Evolutionary conservation across 2,329 filamentous ascomycete species (phyloP).

Genomic region (Huntiella decipiens): DNA sequence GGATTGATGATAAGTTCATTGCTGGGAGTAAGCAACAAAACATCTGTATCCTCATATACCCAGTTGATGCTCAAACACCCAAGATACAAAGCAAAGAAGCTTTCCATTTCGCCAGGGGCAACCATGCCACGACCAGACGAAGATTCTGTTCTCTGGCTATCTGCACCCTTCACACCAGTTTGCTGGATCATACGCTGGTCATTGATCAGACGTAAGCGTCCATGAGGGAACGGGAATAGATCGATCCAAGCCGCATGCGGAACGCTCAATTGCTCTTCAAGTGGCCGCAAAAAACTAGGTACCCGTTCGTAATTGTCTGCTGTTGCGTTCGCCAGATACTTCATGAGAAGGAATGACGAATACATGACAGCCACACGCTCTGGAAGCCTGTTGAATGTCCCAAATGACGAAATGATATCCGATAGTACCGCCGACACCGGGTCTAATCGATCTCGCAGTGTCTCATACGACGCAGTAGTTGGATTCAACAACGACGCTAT

Average conservation of each 20-base stretch:
- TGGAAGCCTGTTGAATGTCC: slow-evolving; percentile 56
- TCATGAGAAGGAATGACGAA: slow-evolving; percentile 71
- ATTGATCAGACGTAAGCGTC: slow-evolving; percentile 48
- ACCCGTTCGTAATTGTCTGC: slow-evolving; percentile 61
- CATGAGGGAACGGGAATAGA: slow-evolving; percentile 57
- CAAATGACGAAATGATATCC: slow-evolving; percentile 70
- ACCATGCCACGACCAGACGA: neutral
- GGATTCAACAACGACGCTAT: slow-evolving; percentile 8
- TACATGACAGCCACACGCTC: slow-evolving; percentile 71
- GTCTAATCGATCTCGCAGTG: slow-evolving; percentile 5
- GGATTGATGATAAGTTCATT: slow-evolving; percentile 67
- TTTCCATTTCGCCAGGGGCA: slow-evolving; percentile 22
- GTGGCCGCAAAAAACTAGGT: slow-evolving; percentile 53
- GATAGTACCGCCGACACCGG: slow-evolving; percentile 66
- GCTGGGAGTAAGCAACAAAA: slow-evolving; percentile 38
- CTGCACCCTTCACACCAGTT: no score
- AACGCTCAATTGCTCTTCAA: slow-evolving; percentile 42
- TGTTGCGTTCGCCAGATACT: slow-evolving; percentile 67
- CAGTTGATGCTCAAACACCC: slow-evolving; percentile 61
- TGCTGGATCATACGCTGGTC: neutral
- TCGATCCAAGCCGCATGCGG: slow-evolving; percentile 70
- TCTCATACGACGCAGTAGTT: neutral
- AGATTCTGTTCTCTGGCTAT: neutral
- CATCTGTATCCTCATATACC: slow-evolving; percentile 59
- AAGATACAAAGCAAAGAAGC: slow-evolving; percentile 67